Evolutionary conservation across 2,329 filamentous ascomycete genomes (phyloP), one percentile per base, ranked within the genome.

Genomic region (Calonectria pauciramosa): DNA sequence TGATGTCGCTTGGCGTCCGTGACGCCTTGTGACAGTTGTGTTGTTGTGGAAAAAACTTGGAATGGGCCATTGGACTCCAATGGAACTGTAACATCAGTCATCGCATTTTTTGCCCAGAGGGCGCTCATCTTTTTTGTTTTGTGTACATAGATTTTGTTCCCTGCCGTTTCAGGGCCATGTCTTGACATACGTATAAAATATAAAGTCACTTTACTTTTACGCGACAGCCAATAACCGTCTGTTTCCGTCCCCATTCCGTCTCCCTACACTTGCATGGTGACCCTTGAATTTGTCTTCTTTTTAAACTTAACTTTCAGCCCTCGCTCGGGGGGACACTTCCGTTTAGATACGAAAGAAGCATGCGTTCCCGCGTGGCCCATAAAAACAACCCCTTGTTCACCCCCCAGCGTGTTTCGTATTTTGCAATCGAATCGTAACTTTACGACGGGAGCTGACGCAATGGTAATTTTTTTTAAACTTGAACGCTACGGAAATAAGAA

Each of bases 131-230:
- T 69, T 66, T 77, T 78, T 80, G 75, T 80, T 80, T 77, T 79
- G 75, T 77, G 75, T 80, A 80, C 73, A 80, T 80, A 80, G 79
- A 80, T 77, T 75, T 68, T 79, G 79, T 54, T 68, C 71, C 60
- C 73, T 79, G 75, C 20, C 60, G 54, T 77, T 77, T 73, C 76
- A 72, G 79, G 60, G 71, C 51, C 70, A 75, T 76, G 65, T 80
- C 77, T 79, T 72, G 23, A 67, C 56, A 63, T 64, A 51, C 79
- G 78, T 80, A 80, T 80, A 80, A 80, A 79, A 68, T n/a, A 68
- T 49, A 72, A 72, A 72, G 63, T 34, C 34, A 30, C 26, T 68
- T 60, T 41, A 49, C 23, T 30, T 32, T 52, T 54, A 34, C 49
- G 49, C 32, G 49, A 63, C 36, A 36, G 23, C 44, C 56, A 36